Conservation (phyloP, 2,329 filamentous ascomycete genomes). For the Fonsecaea multimorphosa region DNA sequence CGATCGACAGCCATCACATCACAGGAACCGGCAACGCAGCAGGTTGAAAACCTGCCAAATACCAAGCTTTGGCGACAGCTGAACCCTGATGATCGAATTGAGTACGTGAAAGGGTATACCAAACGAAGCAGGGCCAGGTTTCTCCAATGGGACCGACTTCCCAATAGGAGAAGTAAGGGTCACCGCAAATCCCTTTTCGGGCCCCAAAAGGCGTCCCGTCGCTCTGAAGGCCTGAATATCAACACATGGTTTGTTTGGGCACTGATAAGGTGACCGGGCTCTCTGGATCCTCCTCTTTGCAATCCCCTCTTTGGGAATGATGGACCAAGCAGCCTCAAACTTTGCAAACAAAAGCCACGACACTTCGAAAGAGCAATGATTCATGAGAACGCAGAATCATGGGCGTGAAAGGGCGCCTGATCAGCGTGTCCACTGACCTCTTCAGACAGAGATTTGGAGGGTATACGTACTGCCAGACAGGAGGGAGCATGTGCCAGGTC, state of each 20-base stretch:
- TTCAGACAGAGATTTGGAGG: background rate
- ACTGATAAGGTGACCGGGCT: conserved; percentile 8
- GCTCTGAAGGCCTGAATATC: conserved; percentile 2
- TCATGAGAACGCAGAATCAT: background rate
- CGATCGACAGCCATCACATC: background rate
- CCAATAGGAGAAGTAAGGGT: background rate
- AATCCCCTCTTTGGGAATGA: background rate
- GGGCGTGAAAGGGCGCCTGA: background rate
- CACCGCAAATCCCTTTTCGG: background rate
- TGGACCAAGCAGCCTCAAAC: background rate
- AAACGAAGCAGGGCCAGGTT: background rate
- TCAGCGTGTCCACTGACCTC: background rate
- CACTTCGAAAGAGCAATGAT: no score
- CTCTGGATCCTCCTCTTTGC: background rate
- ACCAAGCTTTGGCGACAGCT: background rate
- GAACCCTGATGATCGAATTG: background rate
- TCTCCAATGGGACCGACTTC: background rate
- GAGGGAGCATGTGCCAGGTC: background rate
- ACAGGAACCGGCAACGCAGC: background rate
- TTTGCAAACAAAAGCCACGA: background rate
- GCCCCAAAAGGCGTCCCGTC: background rate
- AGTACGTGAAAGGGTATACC: background rate
- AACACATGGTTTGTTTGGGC: background rate
- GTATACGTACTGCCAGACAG: background rate
- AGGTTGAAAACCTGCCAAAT: background rate